Evolutionary conservation across 2,329 filamentous ascomycete genomes (phyloP).

Genomic region (Alternaria sp.): DNA sequence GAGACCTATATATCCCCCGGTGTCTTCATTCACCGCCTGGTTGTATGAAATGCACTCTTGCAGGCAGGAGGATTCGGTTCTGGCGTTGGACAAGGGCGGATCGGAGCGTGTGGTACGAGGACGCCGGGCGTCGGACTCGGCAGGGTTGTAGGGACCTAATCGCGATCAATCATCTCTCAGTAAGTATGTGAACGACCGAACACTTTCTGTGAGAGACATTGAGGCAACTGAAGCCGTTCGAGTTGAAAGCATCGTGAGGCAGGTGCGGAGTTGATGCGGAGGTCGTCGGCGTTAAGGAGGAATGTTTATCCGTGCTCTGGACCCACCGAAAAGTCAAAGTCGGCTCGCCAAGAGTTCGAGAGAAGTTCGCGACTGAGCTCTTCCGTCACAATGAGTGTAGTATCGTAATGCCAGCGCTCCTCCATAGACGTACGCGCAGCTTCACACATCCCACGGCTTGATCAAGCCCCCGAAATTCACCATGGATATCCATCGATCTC

Average conservation of each 20-base stretch:
- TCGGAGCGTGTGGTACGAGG: background rate
- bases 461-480: background rate
- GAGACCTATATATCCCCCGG: background rate
- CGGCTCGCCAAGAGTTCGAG: conserved; percentile 23
- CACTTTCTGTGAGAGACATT: background rate
- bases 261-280: conserved; percentile 10
- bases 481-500: conserved; percentile 97
- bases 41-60: background rate
- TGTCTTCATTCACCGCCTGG: background rate
- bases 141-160: background rate
- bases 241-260: background rate
- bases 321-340: conserved; percentile 25
- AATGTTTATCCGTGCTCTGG: conserved; percentile 8
- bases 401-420: conserved; percentile 23
- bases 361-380: conserved; percentile 13
- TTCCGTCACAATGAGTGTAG: conserved; percentile 10
- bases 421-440: conserved; percentile 17
- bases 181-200: too few species aligned
- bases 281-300: conserved; percentile 13
- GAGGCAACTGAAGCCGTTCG: background rate
- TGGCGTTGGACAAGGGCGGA: background rate
- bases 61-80: background rate
- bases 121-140: background rate
- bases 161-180: background rate
- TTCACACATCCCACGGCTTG: background rate